phyloP scores from a whole-genome alignment of 306 rosid species.

The Dalbergia oliveri region DNA sequence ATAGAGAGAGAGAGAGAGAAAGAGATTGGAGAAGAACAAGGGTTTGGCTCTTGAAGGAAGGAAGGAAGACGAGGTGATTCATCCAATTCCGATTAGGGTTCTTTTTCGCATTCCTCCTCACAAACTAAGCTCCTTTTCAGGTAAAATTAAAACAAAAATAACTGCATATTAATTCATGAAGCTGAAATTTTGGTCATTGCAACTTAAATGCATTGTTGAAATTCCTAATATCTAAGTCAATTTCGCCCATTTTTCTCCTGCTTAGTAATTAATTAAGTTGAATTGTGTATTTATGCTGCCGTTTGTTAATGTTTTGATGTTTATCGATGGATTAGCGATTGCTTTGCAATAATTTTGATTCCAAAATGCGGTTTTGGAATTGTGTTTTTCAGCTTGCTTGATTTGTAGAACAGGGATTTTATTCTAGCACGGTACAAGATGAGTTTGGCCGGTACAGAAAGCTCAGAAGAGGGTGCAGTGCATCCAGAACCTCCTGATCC shows the following conservation, averaged over 20 bases:
- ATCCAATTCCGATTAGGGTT: slow-evolving; percentile 27
- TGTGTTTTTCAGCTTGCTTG: neutral
- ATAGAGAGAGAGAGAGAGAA: too few species aligned
- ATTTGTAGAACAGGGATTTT: slow-evolving; percentile 28
- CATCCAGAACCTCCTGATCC: slow-evolving; percentile 61
- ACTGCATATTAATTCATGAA: neutral
- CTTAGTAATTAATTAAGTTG: neutral
- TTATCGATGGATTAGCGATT: neutral
- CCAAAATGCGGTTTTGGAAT: neutral
- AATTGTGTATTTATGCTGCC: neutral
- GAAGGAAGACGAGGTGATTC: slow-evolving; percentile 4
- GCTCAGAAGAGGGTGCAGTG: slow-evolving; percentile 47
- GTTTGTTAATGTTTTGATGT: slow-evolving; percentile 4
- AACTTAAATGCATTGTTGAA: slow-evolving; percentile 22
- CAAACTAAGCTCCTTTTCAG: slow-evolving; percentile 23
- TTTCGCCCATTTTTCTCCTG: neutral
- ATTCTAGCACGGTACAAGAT: slow-evolving; percentile 22
- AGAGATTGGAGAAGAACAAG: neutral
- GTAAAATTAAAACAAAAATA: neutral
- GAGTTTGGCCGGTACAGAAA: slow-evolving; percentile 42
- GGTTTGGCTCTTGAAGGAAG: neutral
- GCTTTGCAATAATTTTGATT: neutral
- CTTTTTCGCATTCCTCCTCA: neutral
- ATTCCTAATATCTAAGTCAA: neutral
- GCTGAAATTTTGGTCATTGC: neutral